Conservation (phyloP, 1,139 yeast species). For the Pichia norvegensis region DNA sequence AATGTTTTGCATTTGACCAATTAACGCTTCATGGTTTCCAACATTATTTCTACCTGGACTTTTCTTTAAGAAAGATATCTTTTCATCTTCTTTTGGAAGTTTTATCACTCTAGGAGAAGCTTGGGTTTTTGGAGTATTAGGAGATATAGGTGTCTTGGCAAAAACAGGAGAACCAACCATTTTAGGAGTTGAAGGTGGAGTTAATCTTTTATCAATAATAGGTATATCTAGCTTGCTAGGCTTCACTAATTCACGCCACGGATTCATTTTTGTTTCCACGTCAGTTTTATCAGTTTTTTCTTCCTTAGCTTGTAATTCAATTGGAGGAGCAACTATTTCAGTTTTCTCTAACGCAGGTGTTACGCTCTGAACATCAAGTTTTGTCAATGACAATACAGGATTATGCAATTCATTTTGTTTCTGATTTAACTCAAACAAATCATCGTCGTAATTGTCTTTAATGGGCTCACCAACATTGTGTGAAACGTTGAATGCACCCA, state of each 20-base stretch:
- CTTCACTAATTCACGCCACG: background rate
- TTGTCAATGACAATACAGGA: background rate
- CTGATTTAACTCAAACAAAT: slow-evolving; percentile 10
- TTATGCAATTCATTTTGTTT: background rate
- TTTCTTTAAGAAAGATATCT: background rate
- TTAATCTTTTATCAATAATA: background rate
- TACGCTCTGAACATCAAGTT: background rate
- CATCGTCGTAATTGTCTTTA: slow-evolving; percentile 8
- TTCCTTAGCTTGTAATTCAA: too few relatives aligned
- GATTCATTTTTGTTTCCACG: background rate
- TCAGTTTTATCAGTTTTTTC: background rate
- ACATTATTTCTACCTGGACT: background rate
- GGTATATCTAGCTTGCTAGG: background rate
- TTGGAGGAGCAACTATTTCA: too few relatives aligned
- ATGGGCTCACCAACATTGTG: background rate
- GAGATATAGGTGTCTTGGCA: background rate
- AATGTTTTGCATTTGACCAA: background rate
- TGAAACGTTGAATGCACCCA: slow-evolving; percentile 3
- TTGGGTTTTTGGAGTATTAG: background rate
- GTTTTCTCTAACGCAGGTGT: too few relatives aligned
- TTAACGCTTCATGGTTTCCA: background rate
- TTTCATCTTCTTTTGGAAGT: background rate
- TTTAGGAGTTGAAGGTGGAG: background rate
- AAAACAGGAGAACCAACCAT: background rate
- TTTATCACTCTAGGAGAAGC: background rate